Base-by-base conservation (phyloP, 148 eudicot genomes). In the Nepenthes gracilis region DNA sequence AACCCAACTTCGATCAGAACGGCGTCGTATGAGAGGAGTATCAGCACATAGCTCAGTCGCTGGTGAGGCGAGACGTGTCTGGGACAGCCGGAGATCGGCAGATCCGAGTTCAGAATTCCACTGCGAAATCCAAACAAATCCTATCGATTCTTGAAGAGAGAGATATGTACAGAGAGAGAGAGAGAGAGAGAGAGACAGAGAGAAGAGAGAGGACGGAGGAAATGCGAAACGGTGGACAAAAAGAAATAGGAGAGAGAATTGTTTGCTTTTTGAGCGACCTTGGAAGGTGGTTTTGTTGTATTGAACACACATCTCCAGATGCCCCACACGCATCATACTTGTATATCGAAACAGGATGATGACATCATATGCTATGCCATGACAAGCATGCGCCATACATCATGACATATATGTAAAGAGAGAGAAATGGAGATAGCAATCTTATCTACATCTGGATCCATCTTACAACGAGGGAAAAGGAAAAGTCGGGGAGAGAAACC, bases 261-360 rank as follows among this genome's bases (percentile, higher is more conserved):
- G 33, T 35, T 56, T 56, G 1, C 4, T 35, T 56, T 38, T 15
- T 58, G 36, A 68, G 72, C 23, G 68, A 23, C 63, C 68, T 75
- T 75, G 74, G 70, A 75, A 75, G 78, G 78, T 71, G 70, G 69
- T 68, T 76, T 72, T 68, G 72, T 75, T 68, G 59, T 72, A 63
- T 75, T 71, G 60, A 72, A 45, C 63, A 76, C 80, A 72, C 80
- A 76, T 72, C 73, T 76, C 73, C 76, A 72, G 68, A 73, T 64
- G n/a, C 10, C 35, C 65, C 10, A 40, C 45, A 23, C 45, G 1
- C 45, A 40, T 40, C 45, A 40, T 40, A 40, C 8, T 40, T 40
- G 8, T 40, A 40, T 40, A 40, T 40, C 23, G 0, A 23, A 23
- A 23, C 45, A 40, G 4, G 45, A 40, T 40, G 45, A 40, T 40